These are phyloP conservation scores for Ambrosia artemisiifolia DNA, from an alignment of 129 eudicot genomes.

Conservation along the genomic window DNA sequence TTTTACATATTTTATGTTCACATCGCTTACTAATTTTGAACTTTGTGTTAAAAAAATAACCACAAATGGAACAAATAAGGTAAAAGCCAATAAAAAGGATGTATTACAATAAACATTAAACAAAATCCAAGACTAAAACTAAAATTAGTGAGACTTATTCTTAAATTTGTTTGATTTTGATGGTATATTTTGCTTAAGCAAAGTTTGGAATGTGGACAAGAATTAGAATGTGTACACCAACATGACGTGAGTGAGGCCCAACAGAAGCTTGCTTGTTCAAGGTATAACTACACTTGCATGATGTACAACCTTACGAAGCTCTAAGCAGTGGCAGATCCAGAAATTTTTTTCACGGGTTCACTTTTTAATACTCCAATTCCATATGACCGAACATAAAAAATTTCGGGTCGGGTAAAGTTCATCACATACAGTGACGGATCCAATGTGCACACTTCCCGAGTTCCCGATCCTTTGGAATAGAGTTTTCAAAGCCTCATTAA, in stretches of 20 bases:
- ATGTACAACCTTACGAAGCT: not conserved
- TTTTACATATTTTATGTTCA: too few species aligned
- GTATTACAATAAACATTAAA: not conserved
- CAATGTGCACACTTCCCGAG: conserved; percentile 37
- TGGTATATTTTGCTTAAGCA: not conserved
- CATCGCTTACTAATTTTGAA: not conserved
- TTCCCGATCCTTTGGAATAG: conserved; percentile 28
- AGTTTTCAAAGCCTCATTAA: conserved; percentile 47
- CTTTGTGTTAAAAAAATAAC: not conserved
- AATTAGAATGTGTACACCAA: conserved; percentile 15
- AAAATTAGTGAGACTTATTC: conserved; percentile 11
- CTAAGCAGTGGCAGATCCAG: too few species aligned
- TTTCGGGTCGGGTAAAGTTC: too few species aligned
- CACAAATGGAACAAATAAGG: not conserved
- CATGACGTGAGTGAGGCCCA: not conserved
- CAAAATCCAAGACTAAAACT: too few species aligned
- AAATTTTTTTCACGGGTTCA: too few species aligned
- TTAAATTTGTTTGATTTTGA: conserved; percentile 8
- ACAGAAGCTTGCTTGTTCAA: not conserved
- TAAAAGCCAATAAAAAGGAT: conserved; percentile 4
- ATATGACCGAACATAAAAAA: too few species aligned
- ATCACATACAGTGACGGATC: too few species aligned
- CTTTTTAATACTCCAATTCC: too few species aligned
- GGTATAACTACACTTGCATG: not conserved
- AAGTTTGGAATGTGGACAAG: conserved; percentile 6